A percentile compares a stretch with the other conserved stretches of the same genome.
Conservation (phyloP, 257 asterid species). For the Thymus mandschuricus region DNA sequence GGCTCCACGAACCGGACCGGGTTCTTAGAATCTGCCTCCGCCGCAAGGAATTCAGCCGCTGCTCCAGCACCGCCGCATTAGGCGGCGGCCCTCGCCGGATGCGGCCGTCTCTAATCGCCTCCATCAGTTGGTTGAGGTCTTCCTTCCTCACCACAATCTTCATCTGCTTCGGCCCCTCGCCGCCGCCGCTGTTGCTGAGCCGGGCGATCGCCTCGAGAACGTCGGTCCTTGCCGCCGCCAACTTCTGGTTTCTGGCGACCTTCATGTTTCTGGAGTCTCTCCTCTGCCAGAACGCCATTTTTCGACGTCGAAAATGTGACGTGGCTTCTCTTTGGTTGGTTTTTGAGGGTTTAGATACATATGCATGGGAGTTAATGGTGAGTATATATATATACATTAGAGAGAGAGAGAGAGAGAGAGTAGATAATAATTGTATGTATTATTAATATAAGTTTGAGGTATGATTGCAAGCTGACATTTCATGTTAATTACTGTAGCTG, state of each 20-base stretch:
- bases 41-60: slow-evolving; percentile 45
- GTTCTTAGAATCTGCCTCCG: slow-evolving; percentile 37
- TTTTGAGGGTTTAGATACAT: not conserved
- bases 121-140: slow-evolving; percentile 45
- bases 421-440: not conserved
- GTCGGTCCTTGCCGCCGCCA: slow-evolving; percentile 22
- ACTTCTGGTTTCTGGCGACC: slow-evolving; percentile 36
- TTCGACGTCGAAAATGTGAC: not conserved
- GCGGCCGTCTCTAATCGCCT: slow-evolving; percentile 35
- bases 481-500: not conserved
- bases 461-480: slow-evolving; percentile 29
- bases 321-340: not conserved
- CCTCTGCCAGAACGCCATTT: slow-evolving; percentile 28
- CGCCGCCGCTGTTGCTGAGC: slow-evolving; percentile 25
- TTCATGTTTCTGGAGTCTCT: slow-evolving; percentile 37
- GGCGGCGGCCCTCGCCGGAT: slow-evolving; percentile 4
- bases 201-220: slow-evolving; percentile 41
- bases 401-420: not conserved
- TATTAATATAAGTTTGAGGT: not conserved
- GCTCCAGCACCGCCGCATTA: slow-evolving; percentile 36
- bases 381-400: slow-evolving; percentile 36
- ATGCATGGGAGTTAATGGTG: not conserved
- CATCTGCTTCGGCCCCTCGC: slow-evolving; percentile 37
- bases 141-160: slow-evolving; percentile 53
- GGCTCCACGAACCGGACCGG: slow-evolving; percentile 43